Percentiles rank a stretch among this genome's conserved stretches.
phyloP scores from a whole-genome alignment of 352 stramenopile species.

The Halophytophthora batemanensis region DNA sequence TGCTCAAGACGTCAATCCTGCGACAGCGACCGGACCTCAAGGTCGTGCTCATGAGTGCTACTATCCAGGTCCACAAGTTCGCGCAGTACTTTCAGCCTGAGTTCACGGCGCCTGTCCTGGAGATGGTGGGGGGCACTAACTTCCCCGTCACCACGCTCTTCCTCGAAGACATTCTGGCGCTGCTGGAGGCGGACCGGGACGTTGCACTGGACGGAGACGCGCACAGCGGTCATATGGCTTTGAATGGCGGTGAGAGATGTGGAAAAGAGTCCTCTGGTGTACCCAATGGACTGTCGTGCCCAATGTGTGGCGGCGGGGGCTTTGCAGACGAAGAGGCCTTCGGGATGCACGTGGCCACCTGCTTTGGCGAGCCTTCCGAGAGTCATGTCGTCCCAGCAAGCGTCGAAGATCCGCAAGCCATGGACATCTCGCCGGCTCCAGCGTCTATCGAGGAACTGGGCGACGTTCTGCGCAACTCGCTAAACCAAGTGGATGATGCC shows the following conservation, averaged over 20 bases:
- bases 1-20: slow-evolving; percentile 88
- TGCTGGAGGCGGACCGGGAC: slow-evolving; percentile 39
- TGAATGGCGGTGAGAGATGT: slow-evolving; percentile 1
- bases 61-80: slow-evolving; percentile 94
- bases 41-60: slow-evolving; percentile 95
- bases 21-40: slow-evolving; percentile 81
- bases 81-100: slow-evolving; percentile 88
- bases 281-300: slow-evolving; percentile 55
- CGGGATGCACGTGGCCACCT: slow-evolving; percentile 82
- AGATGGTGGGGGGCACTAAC: slow-evolving; percentile 81
- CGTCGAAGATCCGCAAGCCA: slow-evolving; percentile 2
- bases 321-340: slow-evolving; percentile 86
- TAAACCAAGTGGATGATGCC: slow-evolving; percentile 27
- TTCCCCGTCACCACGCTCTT: slow-evolving; percentile 93
- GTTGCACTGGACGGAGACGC: slow-evolving; percentile 29
- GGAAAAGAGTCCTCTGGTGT: neutral
- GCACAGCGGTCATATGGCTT: slow-evolving; percentile 4
- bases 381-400: slow-evolving; percentile 7
- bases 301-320: slow-evolving; percentile 69
- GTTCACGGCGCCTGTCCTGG: slow-evolving; percentile 62
- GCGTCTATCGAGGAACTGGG: slow-evolving; percentile 27
- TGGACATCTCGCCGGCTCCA: slow-evolving; percentile 3
- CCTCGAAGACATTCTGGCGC: slow-evolving; percentile 80
- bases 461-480: slow-evolving; percentile 31
- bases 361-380: slow-evolving; percentile 50